Base-by-base conservation (phyloP, 169 alveolate species). In the Plasmodium malariae region DNA sequence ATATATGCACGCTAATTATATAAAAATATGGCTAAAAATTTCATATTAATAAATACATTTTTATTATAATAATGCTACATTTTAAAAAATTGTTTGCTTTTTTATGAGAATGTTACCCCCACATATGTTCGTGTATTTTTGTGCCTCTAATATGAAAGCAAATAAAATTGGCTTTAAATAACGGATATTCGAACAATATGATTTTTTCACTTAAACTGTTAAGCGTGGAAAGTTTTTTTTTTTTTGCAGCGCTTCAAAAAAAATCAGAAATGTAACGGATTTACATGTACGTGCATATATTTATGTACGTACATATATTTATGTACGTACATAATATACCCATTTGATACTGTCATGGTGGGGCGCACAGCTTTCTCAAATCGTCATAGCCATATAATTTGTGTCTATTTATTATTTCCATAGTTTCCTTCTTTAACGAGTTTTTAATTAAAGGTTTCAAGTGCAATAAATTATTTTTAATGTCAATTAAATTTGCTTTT, bases 331-430 rank as follows among this genome's bases (percentile, higher is more conserved):
- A 40, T 40, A 40, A 40, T 40, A 6, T 9, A 9, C n/a, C n/a
- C 51, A 6, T 9, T 9, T 9, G 30, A 54, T 54, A 54, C 0
- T 19, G 45, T 36, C 43, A 67, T 37, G 1, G 34, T 21, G 24
- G 30, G 45, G 17, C 30, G 51, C 48, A 34, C 9, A 78, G 24
- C 37, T 49, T 48, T 11, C 48, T 57, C 49, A 83, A 83, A n/a
- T 83, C 91, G 28, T 83, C 83, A 43, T 83, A 83, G 26, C 40
- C n/a, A 67, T 83, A 83, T 67, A 49, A 51, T 45, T 83, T 57
- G 69, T 48, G 55, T 12, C 51, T n/a, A 19, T 71, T 51, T 51
- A 83, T 34, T 51, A 67, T 70, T 34, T 83, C 71, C 26, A 14
- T 45, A 5, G 24, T 19, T 57, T 83, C 91, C 71, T 60, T 65